phyloP scores from a whole-genome alignment of 2,329 filamentous ascomycete species.

The Verticillium albo-atrum region DNA sequence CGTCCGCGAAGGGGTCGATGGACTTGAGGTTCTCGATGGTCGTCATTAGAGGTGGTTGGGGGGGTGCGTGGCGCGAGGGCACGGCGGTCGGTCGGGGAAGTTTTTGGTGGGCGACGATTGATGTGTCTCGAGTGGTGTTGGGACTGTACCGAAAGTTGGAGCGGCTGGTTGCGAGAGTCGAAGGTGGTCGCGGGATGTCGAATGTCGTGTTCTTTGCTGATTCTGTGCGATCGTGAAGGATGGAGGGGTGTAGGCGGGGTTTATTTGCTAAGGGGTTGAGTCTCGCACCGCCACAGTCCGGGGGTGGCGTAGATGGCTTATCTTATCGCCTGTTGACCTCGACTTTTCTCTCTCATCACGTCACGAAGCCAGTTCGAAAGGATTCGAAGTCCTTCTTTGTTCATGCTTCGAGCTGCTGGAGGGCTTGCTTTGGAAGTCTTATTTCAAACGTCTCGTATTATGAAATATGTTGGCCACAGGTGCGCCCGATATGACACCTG shows the following conservation, averaged over 20 bases:
- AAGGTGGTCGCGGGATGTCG: not conserved
- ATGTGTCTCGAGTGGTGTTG: not conserved
- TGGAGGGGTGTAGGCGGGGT: not conserved
- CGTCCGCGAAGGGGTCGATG: slow-evolving; percentile 15
- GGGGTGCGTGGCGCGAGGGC: not conserved
- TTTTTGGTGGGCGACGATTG: not conserved
- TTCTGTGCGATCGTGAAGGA: not conserved
- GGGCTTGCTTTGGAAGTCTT: too few relatives aligned
- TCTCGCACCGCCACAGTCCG: not conserved
- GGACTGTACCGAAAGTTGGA: not conserved
- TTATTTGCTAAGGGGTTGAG: not conserved
- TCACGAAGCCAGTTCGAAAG: not conserved
- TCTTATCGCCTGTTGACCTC: not conserved
- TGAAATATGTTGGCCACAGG: too few relatives aligned
- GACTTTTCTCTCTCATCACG: not conserved
- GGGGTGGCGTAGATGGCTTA: not conserved
- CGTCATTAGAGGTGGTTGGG: slow-evolving; percentile 8
- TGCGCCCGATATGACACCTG: too few relatives aligned
- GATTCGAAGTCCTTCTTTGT: too few relatives aligned
- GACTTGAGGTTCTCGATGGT: slow-evolving; percentile 17
- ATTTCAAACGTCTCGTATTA: too few relatives aligned
- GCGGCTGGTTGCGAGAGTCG: not conserved
- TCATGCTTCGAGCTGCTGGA: too few relatives aligned
- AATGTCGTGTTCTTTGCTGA: not conserved
- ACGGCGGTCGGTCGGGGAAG: not conserved